phyloP scores from a whole-genome alignment of 2,329 filamentous ascomycete species.

The Chaetoscypha palmicola region DNA sequence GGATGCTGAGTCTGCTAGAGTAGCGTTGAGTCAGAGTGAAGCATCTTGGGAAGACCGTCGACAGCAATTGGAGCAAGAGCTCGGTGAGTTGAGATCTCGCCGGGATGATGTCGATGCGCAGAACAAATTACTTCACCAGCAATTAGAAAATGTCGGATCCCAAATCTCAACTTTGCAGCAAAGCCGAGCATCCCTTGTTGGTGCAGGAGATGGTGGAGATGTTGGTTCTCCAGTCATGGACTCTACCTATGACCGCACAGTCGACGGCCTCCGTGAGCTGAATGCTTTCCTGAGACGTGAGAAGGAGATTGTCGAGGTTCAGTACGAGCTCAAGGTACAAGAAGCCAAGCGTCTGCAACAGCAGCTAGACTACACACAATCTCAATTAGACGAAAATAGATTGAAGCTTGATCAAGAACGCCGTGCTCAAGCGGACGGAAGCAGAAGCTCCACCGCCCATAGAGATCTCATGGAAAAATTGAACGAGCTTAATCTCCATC shows the following conservation, averaged over 20 bases:
- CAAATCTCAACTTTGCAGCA: slow-evolving; percentile 78
- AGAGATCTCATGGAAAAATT: slow-evolving; percentile 91
- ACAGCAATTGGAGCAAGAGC: slow-evolving; percentile 74
- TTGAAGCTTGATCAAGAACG: slow-evolving; percentile 89
- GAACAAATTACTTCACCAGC: slow-evolving; percentile 83
- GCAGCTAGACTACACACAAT: slow-evolving; percentile 79
- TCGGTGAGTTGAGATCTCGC: slow-evolving; percentile 68
- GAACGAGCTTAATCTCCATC: slow-evolving; percentile 90
- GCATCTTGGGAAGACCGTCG: slow-evolving; percentile 81
- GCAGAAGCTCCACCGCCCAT: slow-evolving; percentile 69
- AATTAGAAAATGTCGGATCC: slow-evolving; percentile 73
- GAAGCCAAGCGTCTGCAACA: slow-evolving; percentile 85
- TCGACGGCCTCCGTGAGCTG: slow-evolving; percentile 79
- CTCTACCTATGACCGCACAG: slow-evolving; percentile 48
- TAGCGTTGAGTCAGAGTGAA: slow-evolving; percentile 71
- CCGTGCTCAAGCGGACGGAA: slow-evolving; percentile 64
- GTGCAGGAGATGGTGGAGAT: slow-evolving; percentile 46
- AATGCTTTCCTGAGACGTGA: slow-evolving; percentile 88
- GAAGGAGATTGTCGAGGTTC: slow-evolving; percentile 97
- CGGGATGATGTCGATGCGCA: slow-evolving; percentile 81
- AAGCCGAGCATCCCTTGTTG: slow-evolving; percentile 53
- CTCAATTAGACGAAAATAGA: slow-evolving; percentile 80
- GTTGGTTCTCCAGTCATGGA: slow-evolving; percentile 34
- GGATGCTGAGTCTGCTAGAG: slow-evolving; percentile 80
- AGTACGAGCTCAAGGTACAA: slow-evolving; percentile 81